These are phyloP conservation scores for Stylonectria norvegica DNA, from an alignment of 2,329 filamentous ascomycete species.

Conservation along the genomic window DNA sequence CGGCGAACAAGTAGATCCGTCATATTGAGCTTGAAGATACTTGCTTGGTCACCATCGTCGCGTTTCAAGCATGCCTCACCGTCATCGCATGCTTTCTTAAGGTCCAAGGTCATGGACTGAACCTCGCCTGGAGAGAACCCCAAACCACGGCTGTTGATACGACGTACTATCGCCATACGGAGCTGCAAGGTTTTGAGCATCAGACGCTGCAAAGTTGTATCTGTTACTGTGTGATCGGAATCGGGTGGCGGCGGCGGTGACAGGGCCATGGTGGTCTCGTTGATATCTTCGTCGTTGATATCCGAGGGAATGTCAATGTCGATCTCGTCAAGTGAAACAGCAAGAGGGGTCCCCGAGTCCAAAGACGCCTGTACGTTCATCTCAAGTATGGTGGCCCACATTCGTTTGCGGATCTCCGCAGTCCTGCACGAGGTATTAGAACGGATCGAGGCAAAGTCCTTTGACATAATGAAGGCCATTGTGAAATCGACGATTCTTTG, in stretches of 20 bases:
- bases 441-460: too few relatives aligned
- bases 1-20: constrained; percentile 51
- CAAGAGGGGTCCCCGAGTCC: constrained; percentile 38
- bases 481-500: too few relatives aligned
- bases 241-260: too few relatives aligned
- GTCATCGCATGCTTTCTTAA: constrained; percentile 35
- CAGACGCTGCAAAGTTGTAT: constrained; percentile 28
- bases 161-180: constrained; percentile 30
- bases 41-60: constrained; percentile 23
- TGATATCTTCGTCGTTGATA: constrained; percentile 29
- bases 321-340: constrained; percentile 39
- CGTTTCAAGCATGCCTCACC: too few relatives aligned
- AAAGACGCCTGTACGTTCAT: constrained; percentile 36
- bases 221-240: background rate
- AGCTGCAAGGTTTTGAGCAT: constrained; percentile 35
- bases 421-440: constrained; percentile 32
- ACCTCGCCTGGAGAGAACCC: too few relatives aligned
- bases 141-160: too few relatives aligned
- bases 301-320: constrained; percentile 38
- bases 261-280: constrained; percentile 4
- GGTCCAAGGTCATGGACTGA: constrained; percentile 30
- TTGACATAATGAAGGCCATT: too few relatives aligned
- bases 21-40: constrained; percentile 44
- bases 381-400: constrained; percentile 45
- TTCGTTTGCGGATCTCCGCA: constrained; percentile 38